These are phyloP conservation scores for Peterozyma toletana DNA, from an alignment of 805 yeast species.

Conservation along the genomic window DNA sequence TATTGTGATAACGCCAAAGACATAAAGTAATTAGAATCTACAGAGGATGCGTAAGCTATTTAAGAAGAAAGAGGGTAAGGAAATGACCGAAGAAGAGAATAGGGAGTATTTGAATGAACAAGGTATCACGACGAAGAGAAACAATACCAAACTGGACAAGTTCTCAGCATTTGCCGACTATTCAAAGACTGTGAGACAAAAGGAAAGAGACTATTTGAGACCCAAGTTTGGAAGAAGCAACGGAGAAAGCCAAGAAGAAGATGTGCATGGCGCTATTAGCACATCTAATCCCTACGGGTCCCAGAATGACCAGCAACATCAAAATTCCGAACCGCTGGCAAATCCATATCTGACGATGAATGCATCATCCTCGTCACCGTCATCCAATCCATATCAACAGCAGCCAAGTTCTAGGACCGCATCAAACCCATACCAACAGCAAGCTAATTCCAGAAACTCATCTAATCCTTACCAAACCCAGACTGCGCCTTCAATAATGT, in stretches of 20 bases:
- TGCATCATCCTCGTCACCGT: not conserved
- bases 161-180: constrained; percentile 41
- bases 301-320: not conserved
- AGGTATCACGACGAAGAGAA: constrained; percentile 33
- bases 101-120: constrained; percentile 32
- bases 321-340: not conserved
- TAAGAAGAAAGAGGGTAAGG: constrained; percentile 38
- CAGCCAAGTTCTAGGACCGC: not conserved
- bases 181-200: constrained; percentile 21
- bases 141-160: constrained; percentile 28
- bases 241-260: not conserved
- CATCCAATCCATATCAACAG: not conserved
- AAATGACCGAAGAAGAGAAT: constrained; percentile 32
- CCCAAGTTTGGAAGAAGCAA: constrained; percentile 1
- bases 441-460: not conserved
- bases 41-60: constrained; percentile 42
- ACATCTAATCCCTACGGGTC: not conserved
- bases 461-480: not conserved
- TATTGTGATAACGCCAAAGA: too few species aligned
- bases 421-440: not conserved
- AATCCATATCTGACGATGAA: not conserved
- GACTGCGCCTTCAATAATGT: not conserved
- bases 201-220: constrained; percentile 25
- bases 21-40: too few species aligned
- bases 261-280: too few species aligned